These are phyloP conservation scores for Termitomyces titanicus DNA, from an alignment of 768 basidiomycete species.

Conservation along the genomic window DNA sequence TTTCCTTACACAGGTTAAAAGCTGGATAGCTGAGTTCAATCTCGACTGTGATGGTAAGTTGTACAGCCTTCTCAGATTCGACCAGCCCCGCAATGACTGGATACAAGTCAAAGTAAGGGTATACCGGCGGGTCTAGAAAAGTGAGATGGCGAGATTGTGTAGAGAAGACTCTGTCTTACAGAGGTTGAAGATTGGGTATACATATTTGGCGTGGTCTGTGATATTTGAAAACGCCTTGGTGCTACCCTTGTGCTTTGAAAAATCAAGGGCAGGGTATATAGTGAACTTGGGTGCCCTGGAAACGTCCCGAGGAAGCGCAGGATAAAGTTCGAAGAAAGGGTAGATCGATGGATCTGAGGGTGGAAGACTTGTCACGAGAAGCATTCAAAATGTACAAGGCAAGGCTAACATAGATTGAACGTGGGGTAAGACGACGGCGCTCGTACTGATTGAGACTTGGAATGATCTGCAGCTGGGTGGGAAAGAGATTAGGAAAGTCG, in stretches of 20 bases:
- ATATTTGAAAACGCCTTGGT: too few species aligned
- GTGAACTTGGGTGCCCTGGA: not conserved
- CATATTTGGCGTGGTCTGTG: not conserved
- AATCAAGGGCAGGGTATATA: not conserved
- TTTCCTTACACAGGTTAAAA: slow-evolving; percentile 19
- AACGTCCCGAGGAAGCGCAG: not conserved
- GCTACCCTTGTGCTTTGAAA: too few species aligned
- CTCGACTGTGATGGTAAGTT: not conserved
- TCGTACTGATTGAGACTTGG: not conserved
- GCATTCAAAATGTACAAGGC: not conserved
- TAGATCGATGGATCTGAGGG: slow-evolving; percentile 15
- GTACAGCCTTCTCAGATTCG: not conserved
- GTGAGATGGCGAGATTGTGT: not conserved
- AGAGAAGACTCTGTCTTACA: slow-evolving; percentile 1
- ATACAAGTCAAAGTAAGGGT: slow-evolving; percentile 42
- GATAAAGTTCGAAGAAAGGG: slow-evolving; percentile 16
- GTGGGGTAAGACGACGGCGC: slow-evolving; percentile 10
- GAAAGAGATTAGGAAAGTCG: not conserved
- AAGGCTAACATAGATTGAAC: slow-evolving; percentile 14
- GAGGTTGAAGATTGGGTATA: slow-evolving; percentile 10
- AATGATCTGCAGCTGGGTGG: not conserved
- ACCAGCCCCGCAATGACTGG: slow-evolving; percentile 17
- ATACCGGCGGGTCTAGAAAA: slow-evolving; percentile 22
- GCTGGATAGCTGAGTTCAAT: slow-evolving; percentile 16
- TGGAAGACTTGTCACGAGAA: not conserved